Base-by-base conservation (phyloP, 2,329 filamentous ascomycete species). In the Neopestalotiopsis clavispora region DNA sequence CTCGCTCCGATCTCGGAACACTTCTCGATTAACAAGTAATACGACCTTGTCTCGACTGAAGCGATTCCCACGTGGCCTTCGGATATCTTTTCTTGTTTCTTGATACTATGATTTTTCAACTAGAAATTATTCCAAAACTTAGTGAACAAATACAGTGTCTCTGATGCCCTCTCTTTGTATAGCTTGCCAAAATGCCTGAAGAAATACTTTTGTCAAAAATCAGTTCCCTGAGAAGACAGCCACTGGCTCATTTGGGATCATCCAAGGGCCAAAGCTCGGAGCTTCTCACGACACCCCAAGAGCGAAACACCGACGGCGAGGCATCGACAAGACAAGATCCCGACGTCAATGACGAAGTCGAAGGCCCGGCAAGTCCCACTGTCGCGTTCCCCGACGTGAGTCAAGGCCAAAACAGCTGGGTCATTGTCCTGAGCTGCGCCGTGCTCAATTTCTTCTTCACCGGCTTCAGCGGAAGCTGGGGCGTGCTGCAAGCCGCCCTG, bases 391-490 rank as follows among this genome's bases (percentile, higher is more conserved):
- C 45, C 1, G 45, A 14, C 17, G 17, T 52, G 0, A 20, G n/a
- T 12, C n/a, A 66, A 3, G 64, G 45, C n/a, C 40, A 42, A 20
- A 56, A 66, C 23, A 49, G 45, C 30, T 66, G 64, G 64, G 64
- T 58, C 9, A 52, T 66, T 30, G 49, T 66, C 1, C 30, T 58
- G 3, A 52, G 34, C 4, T 66, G 64, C 49, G 20, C 34, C 49
- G 64, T 66, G 4, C n/a, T 28, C 10, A 66, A 42, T 1, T 71
- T 14, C 62, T 79, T 4, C 76, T 76, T 42, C 72, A 79, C 28
- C 78, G 80, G 57, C 70, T 80, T 6, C 76, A 78, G 65, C 63
- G 71, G 45, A 75, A 79, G 17, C 69, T 80, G 7, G 74, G 14
- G 69, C 75, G 28, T 71, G 66, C 1, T 66, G 68, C 23, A 75